Conservation (phyloP, 768 basidiomycete genomes). For the Kwoniella sp. region DNA sequence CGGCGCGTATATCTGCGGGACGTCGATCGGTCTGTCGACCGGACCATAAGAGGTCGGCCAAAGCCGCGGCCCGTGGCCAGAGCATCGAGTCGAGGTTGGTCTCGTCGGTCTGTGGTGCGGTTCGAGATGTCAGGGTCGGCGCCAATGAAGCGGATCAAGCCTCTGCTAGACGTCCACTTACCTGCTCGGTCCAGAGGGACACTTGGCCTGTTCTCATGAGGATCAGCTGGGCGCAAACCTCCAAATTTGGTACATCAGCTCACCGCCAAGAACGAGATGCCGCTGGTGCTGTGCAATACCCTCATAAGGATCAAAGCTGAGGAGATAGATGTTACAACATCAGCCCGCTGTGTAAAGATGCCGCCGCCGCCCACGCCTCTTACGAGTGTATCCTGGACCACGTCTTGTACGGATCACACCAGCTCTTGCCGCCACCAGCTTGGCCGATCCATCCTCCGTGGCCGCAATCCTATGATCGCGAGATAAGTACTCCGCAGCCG, state of each 20-base stretch:
- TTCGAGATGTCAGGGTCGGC: not conserved
- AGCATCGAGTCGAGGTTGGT: slow-evolving; percentile 64
- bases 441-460: slow-evolving; percentile 67
- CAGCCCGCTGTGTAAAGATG: not conserved
- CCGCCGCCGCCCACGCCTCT: not conserved
- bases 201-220: slow-evolving; percentile 54
- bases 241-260: slow-evolving; percentile 18
- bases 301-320: slow-evolving; percentile 68
- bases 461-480: slow-evolving; percentile 59
- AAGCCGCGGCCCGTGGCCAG: slow-evolving; percentile 69
- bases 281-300: slow-evolving; percentile 56
- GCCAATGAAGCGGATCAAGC: too few relatives aligned
- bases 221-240: not conserved
- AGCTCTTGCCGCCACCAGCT: slow-evolving; percentile 48
- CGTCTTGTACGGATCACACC: slow-evolving; percentile 75
- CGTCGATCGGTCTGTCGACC: slow-evolving; percentile 48
- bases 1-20: too few relatives aligned
- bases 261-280: slow-evolving; percentile 66
- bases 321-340: not conserved
- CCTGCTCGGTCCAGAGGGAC: slow-evolving; percentile 64
- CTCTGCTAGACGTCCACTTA: not conserved
- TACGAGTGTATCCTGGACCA: slow-evolving; percentile 62
- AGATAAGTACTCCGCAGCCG: not conserved
- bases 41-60: slow-evolving; percentile 75
- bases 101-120: slow-evolving; percentile 61